Percentiles rank a stretch among this genome's conserved stretches.
phyloP scores from a whole-genome alignment of 192 early-diverging fungal genomes.

The Coemansia sp. region DNA sequence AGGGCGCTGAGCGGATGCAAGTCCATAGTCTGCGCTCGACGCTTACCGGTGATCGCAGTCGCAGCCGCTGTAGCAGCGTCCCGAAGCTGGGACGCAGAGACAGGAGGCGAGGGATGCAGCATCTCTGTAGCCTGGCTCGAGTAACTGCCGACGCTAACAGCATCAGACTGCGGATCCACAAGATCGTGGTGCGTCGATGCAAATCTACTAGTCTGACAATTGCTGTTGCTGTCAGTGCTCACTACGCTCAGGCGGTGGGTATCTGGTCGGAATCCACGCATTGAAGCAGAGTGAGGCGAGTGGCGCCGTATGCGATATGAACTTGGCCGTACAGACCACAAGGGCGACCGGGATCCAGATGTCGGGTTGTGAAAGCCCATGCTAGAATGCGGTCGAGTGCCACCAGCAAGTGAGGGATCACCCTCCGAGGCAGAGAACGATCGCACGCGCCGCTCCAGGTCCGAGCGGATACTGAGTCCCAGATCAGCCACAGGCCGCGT shows the following conservation, averaged over 20 bases:
- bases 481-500: conserved; percentile 34
- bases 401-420: conserved; percentile 10
- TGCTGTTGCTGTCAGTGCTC: conserved; percentile 23
- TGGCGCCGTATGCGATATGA: conserved; percentile 22
- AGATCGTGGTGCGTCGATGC: conserved; percentile 5
- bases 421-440: conserved; percentile 52
- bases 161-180: conserved; percentile 30
- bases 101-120: conserved; percentile 19
- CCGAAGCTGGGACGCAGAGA: conserved; percentile 11
- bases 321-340: conserved; percentile 27
- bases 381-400: conserved; percentile 48
- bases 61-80: not conserved
- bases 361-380: conserved; percentile 45
- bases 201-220: conserved; percentile 18
- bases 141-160: conserved; percentile 33
- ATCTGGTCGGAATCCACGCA: conserved; percentile 27
- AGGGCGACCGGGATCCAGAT: conserved; percentile 18
- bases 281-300: conserved; percentile 43
- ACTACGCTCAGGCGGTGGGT: conserved; percentile 38
- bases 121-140: conserved; percentile 38
- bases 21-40: conserved; percentile 45
- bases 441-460: conserved; percentile 48
- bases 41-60: conserved; percentile 20
- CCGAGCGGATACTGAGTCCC: conserved; percentile 49
- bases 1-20: conserved; percentile 9